Conservation (phyloP, 2,329 filamentous ascomycete genomes). For the Metarhizium guizhouense region DNA sequence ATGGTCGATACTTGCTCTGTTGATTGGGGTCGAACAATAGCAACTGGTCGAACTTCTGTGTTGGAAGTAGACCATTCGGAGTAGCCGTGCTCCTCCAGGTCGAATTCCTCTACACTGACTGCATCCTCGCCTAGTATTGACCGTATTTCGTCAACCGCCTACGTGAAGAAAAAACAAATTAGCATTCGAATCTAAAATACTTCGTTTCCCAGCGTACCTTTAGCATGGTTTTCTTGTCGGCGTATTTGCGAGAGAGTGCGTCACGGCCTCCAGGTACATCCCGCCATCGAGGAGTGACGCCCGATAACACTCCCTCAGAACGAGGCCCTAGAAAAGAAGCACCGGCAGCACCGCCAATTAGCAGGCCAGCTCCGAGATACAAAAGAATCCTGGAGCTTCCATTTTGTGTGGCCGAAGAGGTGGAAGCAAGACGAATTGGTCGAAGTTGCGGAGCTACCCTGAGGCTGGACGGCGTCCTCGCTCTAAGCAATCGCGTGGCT, state of each 20-base stretch:
- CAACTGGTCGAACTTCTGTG: constrained; percentile 51
- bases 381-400: background rate
- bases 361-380: constrained; percentile 1
- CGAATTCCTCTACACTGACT: constrained; percentile 55
- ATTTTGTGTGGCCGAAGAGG: background rate
- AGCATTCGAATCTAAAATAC: background rate
- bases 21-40: constrained; percentile 53
- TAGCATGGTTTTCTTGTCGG: constrained; percentile 14
- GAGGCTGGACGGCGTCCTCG: background rate
- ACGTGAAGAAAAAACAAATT: background rate
- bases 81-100: constrained; percentile 54
- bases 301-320: background rate
- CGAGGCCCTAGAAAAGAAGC: background rate
- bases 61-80: constrained; percentile 66
- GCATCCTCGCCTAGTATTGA: constrained; percentile 39
- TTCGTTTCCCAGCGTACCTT: constrained; percentile 6
- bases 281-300: constrained; percentile 9
- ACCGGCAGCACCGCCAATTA: background rate
- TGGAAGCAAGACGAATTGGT: background rate
- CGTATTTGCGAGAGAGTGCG: constrained; percentile 9
- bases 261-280: background rate
- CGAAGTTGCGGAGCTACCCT: background rate
- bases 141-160: constrained; percentile 14
- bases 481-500: background rate
- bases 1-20: constrained; percentile 58